Evolutionary conservation across 441 rosid species (phyloP), one percentile per base, ranked within the genome.

Genomic region (Corymbia calophylla): DNA sequence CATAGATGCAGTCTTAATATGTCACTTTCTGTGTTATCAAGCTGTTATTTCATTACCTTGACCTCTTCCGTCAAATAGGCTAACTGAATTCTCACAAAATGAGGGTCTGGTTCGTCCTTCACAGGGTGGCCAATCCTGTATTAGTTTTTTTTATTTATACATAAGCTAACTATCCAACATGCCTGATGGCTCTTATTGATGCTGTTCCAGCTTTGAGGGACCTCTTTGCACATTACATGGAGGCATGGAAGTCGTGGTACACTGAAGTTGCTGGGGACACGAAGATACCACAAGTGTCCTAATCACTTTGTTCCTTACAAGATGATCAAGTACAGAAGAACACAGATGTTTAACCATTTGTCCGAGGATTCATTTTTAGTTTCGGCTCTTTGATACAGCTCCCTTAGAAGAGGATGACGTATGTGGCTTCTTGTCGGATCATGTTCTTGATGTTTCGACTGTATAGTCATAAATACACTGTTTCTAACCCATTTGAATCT

Each of bases 211-310:
- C 91, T 88, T 88, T 97, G 48, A 87, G 90, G 84, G 97, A 95
- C 58, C 97, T 97, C 89, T 93, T 97, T 54, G 94, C 92, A 32
- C 99, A 97, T 89, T 97, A 94, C 93, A 88, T 58, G 93, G 96
- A 95, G 56, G 94, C 99, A 54, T 95, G 97, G 97, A 93, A 93
- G 91, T 89, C 96, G 53, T 97, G 97, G 97, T 92, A 94, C 89
- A 93, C 89, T 73, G 95, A 94, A 95, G 93, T 91, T 85, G 91
- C 93, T 31, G 93, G 89, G 85, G 93, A 94, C 92, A 94, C 93
- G 91, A 88, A 87, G 86, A 87, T 62, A 86, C 87, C 82, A 68
- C 70, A 53, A 87, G 92, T 82, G 87, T 56, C 92, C 84, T 87
- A 86, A 90, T 73, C 82, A 73, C 53, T 87, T 39, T 31, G 44